These are phyloP conservation scores for Nymphaea thermarum DNA, from an alignment of 164 flowering plant genomes.

Conservation along the genomic window DNA sequence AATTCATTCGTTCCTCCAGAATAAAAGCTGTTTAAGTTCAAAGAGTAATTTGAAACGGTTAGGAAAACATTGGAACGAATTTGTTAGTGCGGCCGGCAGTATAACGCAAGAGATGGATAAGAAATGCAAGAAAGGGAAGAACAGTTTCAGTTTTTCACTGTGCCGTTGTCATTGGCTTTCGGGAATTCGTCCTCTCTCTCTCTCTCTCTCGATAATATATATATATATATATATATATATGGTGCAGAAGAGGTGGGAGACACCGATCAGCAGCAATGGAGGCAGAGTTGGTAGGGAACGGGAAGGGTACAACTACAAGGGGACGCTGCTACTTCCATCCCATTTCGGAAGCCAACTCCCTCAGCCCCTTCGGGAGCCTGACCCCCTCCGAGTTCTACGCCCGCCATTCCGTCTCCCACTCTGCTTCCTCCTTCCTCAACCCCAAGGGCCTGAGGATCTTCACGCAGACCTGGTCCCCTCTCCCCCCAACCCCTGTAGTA, in stretches of 20 bases:
- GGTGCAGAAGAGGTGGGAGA: not conserved
- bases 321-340: slow-evolving; percentile 32
- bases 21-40: too few relatives aligned
- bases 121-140: not conserved
- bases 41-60: too few relatives aligned
- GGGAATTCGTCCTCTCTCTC: too few relatives aligned
- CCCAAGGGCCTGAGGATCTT: slow-evolving; percentile 65
- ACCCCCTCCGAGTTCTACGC: slow-evolving; percentile 55
- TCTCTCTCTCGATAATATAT: too few relatives aligned
- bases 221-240: too few relatives aligned
- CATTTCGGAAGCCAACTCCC: slow-evolving; percentile 54
- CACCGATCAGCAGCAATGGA: too few relatives aligned
- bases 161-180: not conserved
- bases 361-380: slow-evolving; percentile 58
- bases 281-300: too few relatives aligned
- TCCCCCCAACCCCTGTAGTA: slow-evolving; percentile 23
- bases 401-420: slow-evolving; percentile 58
- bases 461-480: slow-evolving; percentile 87
- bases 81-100: too few relatives aligned
- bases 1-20: too few relatives aligned
- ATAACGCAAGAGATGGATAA: not conserved
- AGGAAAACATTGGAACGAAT: too few relatives aligned
- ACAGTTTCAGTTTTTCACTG: slow-evolving; percentile 7
- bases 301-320: too few relatives aligned
- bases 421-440: slow-evolving; percentile 53